Conservation (phyloP, 177 flowering plant genomes). For the Vitis hybrid region DNA sequence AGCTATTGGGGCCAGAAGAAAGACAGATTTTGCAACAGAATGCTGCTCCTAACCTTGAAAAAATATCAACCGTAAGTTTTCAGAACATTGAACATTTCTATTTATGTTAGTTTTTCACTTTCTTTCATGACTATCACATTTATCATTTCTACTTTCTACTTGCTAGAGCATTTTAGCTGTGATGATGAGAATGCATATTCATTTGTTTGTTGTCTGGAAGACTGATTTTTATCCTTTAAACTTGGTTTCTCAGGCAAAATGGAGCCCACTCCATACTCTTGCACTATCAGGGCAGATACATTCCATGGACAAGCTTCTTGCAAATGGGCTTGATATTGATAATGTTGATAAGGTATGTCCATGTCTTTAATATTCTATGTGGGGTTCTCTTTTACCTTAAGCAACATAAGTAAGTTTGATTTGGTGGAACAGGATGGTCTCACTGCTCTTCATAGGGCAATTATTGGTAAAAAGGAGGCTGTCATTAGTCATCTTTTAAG, state of each 20-base stretch:
- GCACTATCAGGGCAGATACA: constrained; percentile 69
- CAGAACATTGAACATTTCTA: not conserved
- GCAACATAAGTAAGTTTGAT: constrained; percentile 11
- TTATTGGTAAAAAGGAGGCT: constrained; percentile 84
- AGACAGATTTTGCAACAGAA: constrained; percentile 60
- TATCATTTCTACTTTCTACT: not conserved
- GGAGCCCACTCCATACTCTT: constrained; percentile 77
- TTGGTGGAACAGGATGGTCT: constrained; percentile 64
- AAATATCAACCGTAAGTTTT: constrained; percentile 68
- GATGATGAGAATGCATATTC: not conserved
- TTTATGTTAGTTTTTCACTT: not conserved
- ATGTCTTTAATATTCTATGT: not conserved
- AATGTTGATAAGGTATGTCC: constrained; percentile 54
- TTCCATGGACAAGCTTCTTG: constrained; percentile 71
- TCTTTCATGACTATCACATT: not conserved
- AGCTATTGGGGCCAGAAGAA: constrained; percentile 74
- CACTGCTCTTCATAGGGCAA: constrained; percentile 83
- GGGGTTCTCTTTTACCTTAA: constrained; percentile 2
- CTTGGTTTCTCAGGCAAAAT: constrained; percentile 54
- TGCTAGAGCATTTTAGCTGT: not conserved
- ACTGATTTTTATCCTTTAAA: not conserved
- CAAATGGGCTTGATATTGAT: constrained; percentile 64
- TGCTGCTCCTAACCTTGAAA: constrained; percentile 50
- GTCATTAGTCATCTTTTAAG: constrained; percentile 90
- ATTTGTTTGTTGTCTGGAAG: not conserved